Evolutionary conservation across 306 rosid species (phyloP), one percentile per base, ranked within the genome.

Genomic region (Elaeagnus macrophylla): DNA sequence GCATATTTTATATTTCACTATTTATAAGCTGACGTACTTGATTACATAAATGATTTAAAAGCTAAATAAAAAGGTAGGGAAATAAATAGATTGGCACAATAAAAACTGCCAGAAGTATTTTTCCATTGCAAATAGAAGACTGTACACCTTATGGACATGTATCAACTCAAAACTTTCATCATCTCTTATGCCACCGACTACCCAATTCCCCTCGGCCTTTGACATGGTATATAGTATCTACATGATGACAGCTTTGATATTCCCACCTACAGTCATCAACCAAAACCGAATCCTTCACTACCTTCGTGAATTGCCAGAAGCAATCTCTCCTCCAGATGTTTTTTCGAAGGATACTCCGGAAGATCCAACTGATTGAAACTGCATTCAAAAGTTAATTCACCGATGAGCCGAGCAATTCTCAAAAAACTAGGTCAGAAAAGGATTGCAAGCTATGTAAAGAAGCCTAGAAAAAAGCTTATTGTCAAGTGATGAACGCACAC

Each of bases 321-420:
- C 60, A 93, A 49, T 67, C 88, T 83, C 72, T 93, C 95, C 71
- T 93, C 96, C 48, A 93, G 77, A 71, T 87, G 94, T 68, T 87
- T 72, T 64, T 81, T 88, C 9, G 99, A 84, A 3, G 96, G 99
- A 76, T 93, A 93, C 75, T 93, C 99, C 0, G 99, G 96, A 40
- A 93, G 74, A 79, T 93, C 99, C 63, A 93, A 65, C 65, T 93
- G 99, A 74, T 93, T 93, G 85, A 93, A 93, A 70, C 99, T 93
- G 96, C 79, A 67, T 19, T 8, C 46, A 54, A 59, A 59, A 68
- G 4, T 25, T 25, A 25, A 25, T 25, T 25, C 32, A 25, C 32
- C 45, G 38, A 12, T 45, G 15, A 12, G n/a, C 12, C 37, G 15
- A 43, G 17, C 6, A 5, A 9, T 48, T 2, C n/a, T 7, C 4